phyloP scores from a whole-genome alignment of 306 rosid genomes.

The Inga leiocalycina region DNA sequence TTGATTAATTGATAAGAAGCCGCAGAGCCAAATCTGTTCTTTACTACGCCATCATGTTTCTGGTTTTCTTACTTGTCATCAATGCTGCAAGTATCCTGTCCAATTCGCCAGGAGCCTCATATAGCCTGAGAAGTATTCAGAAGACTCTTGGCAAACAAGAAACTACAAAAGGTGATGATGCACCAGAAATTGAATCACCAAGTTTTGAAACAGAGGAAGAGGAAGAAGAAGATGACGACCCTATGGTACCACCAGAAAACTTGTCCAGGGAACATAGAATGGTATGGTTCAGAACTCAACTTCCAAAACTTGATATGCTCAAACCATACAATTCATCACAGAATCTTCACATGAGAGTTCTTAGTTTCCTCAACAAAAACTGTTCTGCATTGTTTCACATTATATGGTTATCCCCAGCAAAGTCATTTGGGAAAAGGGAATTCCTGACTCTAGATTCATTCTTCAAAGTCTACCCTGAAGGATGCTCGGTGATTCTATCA shows the following conservation, averaged over 20 bases:
- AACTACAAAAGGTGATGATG: not conserved
- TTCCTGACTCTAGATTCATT: conserved; percentile 6
- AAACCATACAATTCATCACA: conserved; percentile 1
- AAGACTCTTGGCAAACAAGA: not conserved
- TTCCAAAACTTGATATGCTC: not conserved
- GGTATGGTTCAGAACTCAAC: conserved; percentile 1
- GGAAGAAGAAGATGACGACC: not conserved
- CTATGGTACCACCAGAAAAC: not conserved
- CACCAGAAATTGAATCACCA: not conserved
- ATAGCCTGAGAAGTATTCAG: not conserved
- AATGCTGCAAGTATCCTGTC: not conserved
- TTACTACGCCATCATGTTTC: not conserved
- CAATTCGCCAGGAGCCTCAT: not conserved
- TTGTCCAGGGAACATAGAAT: not conserved
- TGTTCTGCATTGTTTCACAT: not conserved
- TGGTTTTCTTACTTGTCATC: not conserved
- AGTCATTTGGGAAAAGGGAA: conserved; percentile 4
- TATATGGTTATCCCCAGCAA: conserved; percentile 10
- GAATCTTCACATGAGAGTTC: not conserved
- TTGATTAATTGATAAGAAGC: not conserved
- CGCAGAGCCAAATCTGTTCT: not conserved
- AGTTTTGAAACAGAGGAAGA: not conserved
- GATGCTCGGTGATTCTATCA: not conserved
- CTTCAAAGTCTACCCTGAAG: conserved; percentile 1
- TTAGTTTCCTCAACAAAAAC: not conserved